Base-by-base conservation (phyloP, 208 protist species). In the Baffinella frigidus region DNA sequence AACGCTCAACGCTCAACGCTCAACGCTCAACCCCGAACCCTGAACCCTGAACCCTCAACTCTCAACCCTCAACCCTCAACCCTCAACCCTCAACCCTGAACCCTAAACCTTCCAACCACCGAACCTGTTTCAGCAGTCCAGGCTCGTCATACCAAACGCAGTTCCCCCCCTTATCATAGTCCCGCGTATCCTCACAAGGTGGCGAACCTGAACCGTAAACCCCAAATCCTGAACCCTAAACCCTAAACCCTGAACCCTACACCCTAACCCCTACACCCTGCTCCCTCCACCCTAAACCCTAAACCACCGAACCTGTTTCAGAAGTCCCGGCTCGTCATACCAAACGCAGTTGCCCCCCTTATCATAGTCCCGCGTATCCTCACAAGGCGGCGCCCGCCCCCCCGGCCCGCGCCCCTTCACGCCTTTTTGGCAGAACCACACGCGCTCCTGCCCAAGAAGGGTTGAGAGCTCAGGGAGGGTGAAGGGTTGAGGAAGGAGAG, bases 61-160 rank as follows among this genome's bases (percentile, higher is more conserved):
- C n/a, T n/a, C n/a, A n/a, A n/a, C n/a, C n/a, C n/a, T n/a, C n/a
- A n/a, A n/a, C n/a, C n/a, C n/a, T n/a, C n/a, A n/a, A n/a, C n/a
- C n/a, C n/a, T n/a, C n/a, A n/a, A n/a, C n/a, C n/a, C n/a, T n/a
- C n/a, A n/a, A n/a, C n/a, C n/a, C n/a, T n/a, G n/a, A n/a, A n/a
- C n/a, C n/a, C n/a, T n/a, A n/a, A n/a, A n/a, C n/a, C n/a, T n/a
- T n/a, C n/a, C n/a, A n/a, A n/a, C n/a, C n/a, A n/a, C n/a, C 11
- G 48, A 56, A 80, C 71, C 43, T 80, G 30, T 2, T 35, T 14
- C 5, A 87, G 30, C 11, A 87, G 43, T 43, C 39, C 77, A 2
- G 77, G 36, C 77, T 87, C 77, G 44, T 87, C 77, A 43, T 87
- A 87, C 77, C 77, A 87, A 11, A 87, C 38, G 39, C 77, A 87